phyloP scores from a whole-genome alignment of 768 basidiomycete species.

The Leccinum disarticulatum region DNA sequence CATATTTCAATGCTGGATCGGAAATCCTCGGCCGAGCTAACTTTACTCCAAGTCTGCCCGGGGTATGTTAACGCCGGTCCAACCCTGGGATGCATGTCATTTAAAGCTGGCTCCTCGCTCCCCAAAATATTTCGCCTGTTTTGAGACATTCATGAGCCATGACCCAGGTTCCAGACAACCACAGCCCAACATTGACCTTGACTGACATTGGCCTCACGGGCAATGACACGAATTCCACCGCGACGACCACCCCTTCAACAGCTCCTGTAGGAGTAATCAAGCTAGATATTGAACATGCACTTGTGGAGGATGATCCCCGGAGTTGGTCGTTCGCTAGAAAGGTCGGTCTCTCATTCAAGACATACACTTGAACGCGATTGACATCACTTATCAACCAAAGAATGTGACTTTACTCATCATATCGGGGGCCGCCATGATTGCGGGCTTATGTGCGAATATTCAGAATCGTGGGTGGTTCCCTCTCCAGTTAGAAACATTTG shows the following conservation, averaged over 20 bases:
- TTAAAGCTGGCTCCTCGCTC: slow-evolving; percentile 6
- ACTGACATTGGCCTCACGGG: neutral
- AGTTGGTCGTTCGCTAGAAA: slow-evolving; percentile 57
- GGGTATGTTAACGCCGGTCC: neutral
- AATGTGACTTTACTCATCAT: slow-evolving; percentile 23
- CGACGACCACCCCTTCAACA: neutral
- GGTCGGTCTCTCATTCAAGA: slow-evolving; percentile 32
- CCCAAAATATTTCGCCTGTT: neutral
- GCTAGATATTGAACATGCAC: slow-evolving; percentile 39
- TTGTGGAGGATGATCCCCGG: slow-evolving; percentile 62
- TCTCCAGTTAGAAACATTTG: neutral
- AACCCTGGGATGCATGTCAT: neutral
- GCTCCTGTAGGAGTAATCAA: slow-evolving; percentile 3
- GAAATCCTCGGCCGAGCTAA: slow-evolving; percentile 11
- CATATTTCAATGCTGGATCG: neutral
- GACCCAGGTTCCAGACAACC: slow-evolving; percentile 4
- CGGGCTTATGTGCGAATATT: slow-evolving; percentile 28
- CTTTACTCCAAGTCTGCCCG: neutral
- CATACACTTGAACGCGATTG: neutral
- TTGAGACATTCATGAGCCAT: slow-evolving; percentile 8
- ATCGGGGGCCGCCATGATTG: slow-evolving; percentile 31
- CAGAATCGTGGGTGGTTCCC: slow-evolving; percentile 28
- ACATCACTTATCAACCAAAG: slow-evolving; percentile 8
- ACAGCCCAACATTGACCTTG: neutral
- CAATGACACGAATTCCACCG: neutral